Evolutionary conservation across 2,329 filamentous ascomycete species (phyloP), one percentile per base, ranked within the genome.

Genomic region (Paraphaeosphaeria minitans): DNA sequence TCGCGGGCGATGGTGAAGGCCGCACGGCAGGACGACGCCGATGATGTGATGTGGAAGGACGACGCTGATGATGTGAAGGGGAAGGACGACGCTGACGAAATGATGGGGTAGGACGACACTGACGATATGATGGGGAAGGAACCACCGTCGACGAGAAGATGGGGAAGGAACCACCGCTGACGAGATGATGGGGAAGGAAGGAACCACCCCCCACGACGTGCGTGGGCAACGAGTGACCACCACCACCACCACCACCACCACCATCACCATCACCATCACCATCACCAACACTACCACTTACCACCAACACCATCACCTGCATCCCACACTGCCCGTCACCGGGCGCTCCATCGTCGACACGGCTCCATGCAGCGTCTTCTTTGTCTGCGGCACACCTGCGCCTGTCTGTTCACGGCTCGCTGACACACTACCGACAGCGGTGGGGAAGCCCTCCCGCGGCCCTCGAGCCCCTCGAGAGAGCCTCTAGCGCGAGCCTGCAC

Each of bases 201-300:
- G 49, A 52, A 52, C 49, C 49, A 41, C 49, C 49, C 49, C 49
- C 49, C 49, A 52, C 49, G 49, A 33, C 7, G 24, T 1, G 33
- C 21, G 49, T 52, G 49, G 49, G 13, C 19, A 41, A 41, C 33
- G 49, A 21, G 33, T 33, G 10, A 22, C 2, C 8, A 45, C n/a
- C 8, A 45, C 42, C 19, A 43, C 42, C 42, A 45, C 21, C 19
- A 12, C n/a, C 8, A 45, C 42, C 19, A 43, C 42, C 41, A 43
- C 41, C n/a, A 8, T 8, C n/a, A 22, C 2, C 8, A 45, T 6
- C 8, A 45, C 42, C 19, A 43, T 21, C 42, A 45, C 21, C 19
- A 12, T 6, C 8, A 45, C 42, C 19, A 43, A n/a, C 42, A 22
- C 2, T 2, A 45, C n/a, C 8, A 45, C 42, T 8, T n/a, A 43